Base-by-base conservation (phyloP, 176 grass and related monocot species). In the Elymus sibiricus region DNA sequence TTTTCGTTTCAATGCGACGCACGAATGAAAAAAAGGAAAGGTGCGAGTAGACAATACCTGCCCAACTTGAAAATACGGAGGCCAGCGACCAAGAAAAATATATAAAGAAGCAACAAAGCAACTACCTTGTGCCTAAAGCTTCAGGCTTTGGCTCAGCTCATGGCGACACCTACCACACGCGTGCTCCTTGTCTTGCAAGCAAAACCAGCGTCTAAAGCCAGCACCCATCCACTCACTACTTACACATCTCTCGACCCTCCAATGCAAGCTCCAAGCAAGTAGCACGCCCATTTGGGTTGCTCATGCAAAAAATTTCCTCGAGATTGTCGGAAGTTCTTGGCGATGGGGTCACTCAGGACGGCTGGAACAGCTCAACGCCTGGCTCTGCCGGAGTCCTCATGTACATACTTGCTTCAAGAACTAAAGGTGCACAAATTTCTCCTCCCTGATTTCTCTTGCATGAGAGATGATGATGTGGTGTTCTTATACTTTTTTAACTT, bases 161-260 rank as follows among this genome's bases (percentile, higher is more conserved):
- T 93, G 82, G 86, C 74, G 47, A 79, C 91, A 95, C 88, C 95
- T 78, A 93, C 91, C 87, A 92, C 74, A 81, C 70, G 86, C 88
- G 61, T 86, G 78, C 88, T 94, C 89, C 93, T 92, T 98, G 93
- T 92, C 95, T 98, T 95, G 87, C 83, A 98, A 91, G 95, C 95
- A 98, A 98, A 92, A 92, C 90, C 76, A 85, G 79, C 91, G 91
- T 91, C 92, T 82, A 95, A 90, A 88, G 83, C 95, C 89, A 86
- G 86, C 79, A 77, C 83, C 81, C 87, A 89, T 81, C 88, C 74
- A 90, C 74, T 80, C 82, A 78, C 83, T 80, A 90, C 72, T 31
- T 72, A 38, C 83, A 49, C 74, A 87, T 84, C 67, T 86, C 71
- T 84, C 82, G 80, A 19, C 42, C 69, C 75, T 82, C 85, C 72